Conservation (phyloP, 23 red algal species). For the Cyanidioschyzon merolae region DNA sequence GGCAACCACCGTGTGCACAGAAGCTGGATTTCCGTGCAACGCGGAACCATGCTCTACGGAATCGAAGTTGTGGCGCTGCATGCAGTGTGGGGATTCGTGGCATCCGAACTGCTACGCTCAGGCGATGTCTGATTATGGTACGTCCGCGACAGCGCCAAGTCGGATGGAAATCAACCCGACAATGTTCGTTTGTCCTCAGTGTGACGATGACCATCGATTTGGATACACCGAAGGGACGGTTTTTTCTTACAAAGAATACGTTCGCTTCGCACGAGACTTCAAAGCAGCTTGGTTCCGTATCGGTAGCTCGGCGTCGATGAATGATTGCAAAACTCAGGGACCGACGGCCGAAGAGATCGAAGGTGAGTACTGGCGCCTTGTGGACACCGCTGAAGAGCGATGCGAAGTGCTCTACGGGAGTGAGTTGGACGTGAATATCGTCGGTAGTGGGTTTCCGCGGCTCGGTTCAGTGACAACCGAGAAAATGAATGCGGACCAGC, state of each 20-base stretch:
- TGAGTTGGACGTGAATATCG: conserved; percentile 28
- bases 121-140: neutral
- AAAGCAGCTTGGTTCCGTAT: conserved; percentile 9
- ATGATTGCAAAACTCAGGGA: neutral
- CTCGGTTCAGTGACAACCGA: neutral
- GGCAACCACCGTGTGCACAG: too few species aligned
- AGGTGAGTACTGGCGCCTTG: conserved; percentile 38
- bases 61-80: neutral
- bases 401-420: conserved; percentile 31
- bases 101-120: conserved; percentile 6
- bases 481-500: neutral
- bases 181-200: conserved; percentile 1
- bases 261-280: neutral
- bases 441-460: conserved; percentile 41
- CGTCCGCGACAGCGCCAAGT: neutral
- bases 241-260: neutral
- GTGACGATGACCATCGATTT: neutral
- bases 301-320: neutral
- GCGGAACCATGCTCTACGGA: neutral
- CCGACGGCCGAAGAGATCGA: neutral
- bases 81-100: neutral
- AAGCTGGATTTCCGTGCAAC: too few species aligned
- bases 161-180: neutral
- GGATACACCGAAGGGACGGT: neutral
- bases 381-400: conserved; percentile 26